phyloP scores from a whole-genome alignment of 345 rosid genomes.

The Hypericum perforatum region DNA sequence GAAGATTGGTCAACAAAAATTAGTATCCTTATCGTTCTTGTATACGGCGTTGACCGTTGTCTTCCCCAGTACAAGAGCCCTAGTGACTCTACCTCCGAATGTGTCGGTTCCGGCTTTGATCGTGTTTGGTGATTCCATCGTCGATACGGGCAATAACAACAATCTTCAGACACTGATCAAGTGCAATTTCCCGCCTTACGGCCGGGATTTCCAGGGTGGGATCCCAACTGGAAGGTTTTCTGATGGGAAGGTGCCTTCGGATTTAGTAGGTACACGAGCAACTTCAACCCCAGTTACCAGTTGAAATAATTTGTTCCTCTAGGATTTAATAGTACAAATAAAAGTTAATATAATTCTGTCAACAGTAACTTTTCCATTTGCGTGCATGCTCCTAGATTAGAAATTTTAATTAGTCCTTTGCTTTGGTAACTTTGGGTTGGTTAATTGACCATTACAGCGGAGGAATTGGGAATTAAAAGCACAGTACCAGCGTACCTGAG shows the following conservation, averaged over 20 bases:
- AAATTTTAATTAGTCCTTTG: no score
- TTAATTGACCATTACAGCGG: background rate
- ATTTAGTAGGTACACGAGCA: constrained; percentile 22
- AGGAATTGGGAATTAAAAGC: background rate
- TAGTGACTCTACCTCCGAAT: background rate
- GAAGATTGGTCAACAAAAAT: background rate
- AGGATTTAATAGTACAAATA: no score
- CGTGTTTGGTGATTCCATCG: constrained; percentile 4
- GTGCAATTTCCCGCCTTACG: constrained; percentile 3
- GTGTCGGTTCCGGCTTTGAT: background rate
- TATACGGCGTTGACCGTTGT: background rate
- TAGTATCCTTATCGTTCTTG: background rate
- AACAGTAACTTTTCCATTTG: no score
- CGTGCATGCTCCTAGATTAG: no score
- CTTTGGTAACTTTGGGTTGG: no score
- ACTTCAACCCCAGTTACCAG: background rate
- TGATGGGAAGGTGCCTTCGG: constrained; percentile 5
- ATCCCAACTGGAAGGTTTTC: constrained; percentile 1
- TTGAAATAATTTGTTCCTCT: no score
- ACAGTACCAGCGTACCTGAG: background rate
- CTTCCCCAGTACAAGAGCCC: background rate
- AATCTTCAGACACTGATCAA: background rate
- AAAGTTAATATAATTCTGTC: no score
- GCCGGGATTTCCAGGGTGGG: constrained; percentile 3
- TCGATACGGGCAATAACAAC: constrained; percentile 1